Evolutionary conservation across 108 stramenopile species (phyloP), one percentile per base, ranked within the genome.

Genomic region (Discostella stelligeroides): DNA sequence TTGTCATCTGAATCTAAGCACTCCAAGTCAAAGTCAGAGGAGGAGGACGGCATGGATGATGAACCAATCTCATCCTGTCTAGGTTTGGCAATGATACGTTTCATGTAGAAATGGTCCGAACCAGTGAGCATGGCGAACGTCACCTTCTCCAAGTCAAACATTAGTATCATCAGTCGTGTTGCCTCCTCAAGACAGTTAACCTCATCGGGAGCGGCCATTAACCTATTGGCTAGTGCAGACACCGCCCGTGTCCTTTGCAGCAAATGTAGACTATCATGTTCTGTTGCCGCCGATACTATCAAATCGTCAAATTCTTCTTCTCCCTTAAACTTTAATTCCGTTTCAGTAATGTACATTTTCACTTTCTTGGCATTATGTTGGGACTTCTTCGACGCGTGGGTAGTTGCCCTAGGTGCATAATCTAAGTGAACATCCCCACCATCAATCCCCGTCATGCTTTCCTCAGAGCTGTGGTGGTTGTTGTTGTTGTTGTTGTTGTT

Each of bases 121-220:
- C 51, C 54, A n/a, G 62, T 57, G 18, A 70, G 4, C 75, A 76
- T 42, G 11, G 41, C 69, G 63, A 64, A 76, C 5, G 50, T 17
- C 12, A 62, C 49, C 11, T 69, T 42, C 17, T 70, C 42, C 7
- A 76, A 20, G 18, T 46, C 62, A 57, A 76, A 76, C 60, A 76
- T 63, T 0, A 64, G 12, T 4, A 53, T 51, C 27, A 76, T 47
- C 20, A 76, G 34, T 9, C 63, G 38, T 24, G 61, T 64, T 39
- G 45, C 69, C 61, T 71, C 69, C 20, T 70, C 61, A 13, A 70
- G 15, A 38, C 75, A 76, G 14, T 25, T 40, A 21, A 49, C 54
- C 57, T 76, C 75, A 25, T 76, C 75, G 8, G 50, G 69, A 56
- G 75, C 69, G 17, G 39, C 60, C 60, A 71, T 63, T 40, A 76